phyloP scores from a whole-genome alignment of 805 yeast genomes.

The Kodamaea sagamina region DNA sequence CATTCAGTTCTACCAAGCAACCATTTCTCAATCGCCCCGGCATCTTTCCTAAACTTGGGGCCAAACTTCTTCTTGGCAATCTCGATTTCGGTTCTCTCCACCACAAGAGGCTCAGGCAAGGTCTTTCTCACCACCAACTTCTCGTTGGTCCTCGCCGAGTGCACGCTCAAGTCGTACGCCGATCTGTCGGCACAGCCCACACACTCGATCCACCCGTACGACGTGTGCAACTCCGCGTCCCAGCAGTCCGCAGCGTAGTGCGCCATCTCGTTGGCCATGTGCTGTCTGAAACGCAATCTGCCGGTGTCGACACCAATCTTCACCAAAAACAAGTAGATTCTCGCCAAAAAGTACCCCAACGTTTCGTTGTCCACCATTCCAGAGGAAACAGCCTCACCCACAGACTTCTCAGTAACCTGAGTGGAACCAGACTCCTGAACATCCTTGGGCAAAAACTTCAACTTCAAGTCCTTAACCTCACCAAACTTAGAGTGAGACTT shows the following conservation, averaged over 20 bases:
- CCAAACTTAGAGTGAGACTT: conserved; percentile 80
- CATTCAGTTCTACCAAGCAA: conserved; percentile 75
- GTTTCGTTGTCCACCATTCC: conserved; percentile 97
- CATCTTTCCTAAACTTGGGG: conserved; percentile 96
- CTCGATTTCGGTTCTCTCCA: conserved; percentile 81
- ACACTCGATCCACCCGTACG: conserved; percentile 99
- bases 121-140: conserved; percentile 92
- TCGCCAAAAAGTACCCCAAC: conserved; percentile 92
- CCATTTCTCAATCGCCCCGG: conserved; percentile 87
- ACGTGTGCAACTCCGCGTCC: conserved; percentile 96
- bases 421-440: conserved; percentile 87
- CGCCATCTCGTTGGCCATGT: conserved; percentile 98
- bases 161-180: conserved; percentile 95
- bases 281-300: conserved; percentile 95
- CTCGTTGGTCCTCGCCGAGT: conserved; percentile 91
- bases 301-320: conserved; percentile 88
- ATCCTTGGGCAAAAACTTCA: conserved; percentile 80
- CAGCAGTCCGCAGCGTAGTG: conserved; percentile 99
- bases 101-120: conserved; percentile 78
- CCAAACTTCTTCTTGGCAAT: conserved; percentile 95
- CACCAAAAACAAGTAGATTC: conserved; percentile 81
- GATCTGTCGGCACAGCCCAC: conserved; percentile 99
- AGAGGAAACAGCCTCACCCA: conserved; percentile 87
- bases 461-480: conserved; percentile 69
- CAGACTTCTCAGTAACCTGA: conserved; percentile 57